A percentile compares a stretch with the other conserved stretches of the same genome.
phyloP scores from a whole-genome alignment of 2,329 filamentous ascomycete species.

The Ophiocordyceps polyrhachis-furcata region DNA sequence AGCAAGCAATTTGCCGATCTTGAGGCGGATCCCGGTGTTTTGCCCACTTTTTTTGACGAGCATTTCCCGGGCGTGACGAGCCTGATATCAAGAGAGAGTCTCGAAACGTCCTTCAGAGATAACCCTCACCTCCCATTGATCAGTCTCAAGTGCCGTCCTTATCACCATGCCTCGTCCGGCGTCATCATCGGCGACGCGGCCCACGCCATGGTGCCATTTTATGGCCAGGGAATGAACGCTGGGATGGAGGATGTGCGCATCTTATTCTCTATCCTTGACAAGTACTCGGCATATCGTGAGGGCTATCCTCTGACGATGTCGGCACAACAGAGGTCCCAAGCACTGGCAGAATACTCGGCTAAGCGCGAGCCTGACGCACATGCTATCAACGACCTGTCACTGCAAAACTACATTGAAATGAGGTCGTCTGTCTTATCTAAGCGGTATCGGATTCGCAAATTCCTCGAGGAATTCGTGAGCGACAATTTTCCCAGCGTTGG shows the following conservation, averaged over 20 bases:
- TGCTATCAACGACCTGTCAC: conserved; percentile 80
- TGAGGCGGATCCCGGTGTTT: conserved; percentile 36
- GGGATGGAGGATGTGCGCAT: conserved; percentile 87
- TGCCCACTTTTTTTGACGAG: conserved; percentile 58
- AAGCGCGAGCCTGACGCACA: conserved; percentile 62
- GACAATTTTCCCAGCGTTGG: conserved; percentile 59
- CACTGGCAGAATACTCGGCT: conserved; percentile 57
- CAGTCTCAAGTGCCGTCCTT: conserved; percentile 78
- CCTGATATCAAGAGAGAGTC: conserved; percentile 46
- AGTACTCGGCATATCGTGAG: conserved; percentile 26
- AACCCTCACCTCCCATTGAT: conserved; percentile 90
- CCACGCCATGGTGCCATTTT: conserved; percentile 97
- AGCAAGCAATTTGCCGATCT: conserved; percentile 49
- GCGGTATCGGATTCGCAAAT: conserved; percentile 65
- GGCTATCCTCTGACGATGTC: conserved; percentile 22
- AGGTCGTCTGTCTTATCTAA: conserved; percentile 62
- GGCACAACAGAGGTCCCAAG: conserved; percentile 36
- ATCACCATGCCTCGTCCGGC: conserved; percentile 59
- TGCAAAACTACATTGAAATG: conserved; percentile 92
- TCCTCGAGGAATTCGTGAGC: conserved; percentile 66
- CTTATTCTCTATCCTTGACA: conserved; percentile 67
- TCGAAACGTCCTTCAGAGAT: conserved; percentile 54
- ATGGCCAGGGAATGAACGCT: conserved; percentile 95
- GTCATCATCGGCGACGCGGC: conserved; percentile 88
- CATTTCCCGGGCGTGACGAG: conserved; percentile 76